Percentiles rank a stretch among this genome's conserved stretches.
phyloP scores from a whole-genome alignment of 2,329 filamentous ascomycete species.

The Karstenula rhodostoma region DNA sequence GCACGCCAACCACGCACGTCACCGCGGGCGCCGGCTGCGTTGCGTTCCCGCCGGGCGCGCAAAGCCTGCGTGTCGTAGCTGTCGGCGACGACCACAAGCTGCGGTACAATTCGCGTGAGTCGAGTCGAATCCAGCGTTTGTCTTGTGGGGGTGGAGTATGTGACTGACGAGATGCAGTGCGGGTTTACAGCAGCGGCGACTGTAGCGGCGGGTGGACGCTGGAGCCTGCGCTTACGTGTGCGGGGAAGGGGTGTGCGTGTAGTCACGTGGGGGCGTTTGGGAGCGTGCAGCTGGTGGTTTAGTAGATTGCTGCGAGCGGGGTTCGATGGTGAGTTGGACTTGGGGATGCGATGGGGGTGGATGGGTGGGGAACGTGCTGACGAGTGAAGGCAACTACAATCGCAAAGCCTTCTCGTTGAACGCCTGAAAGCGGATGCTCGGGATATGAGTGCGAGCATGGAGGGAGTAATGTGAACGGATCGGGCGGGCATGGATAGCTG shows the following conservation, averaged over 20 bases:
- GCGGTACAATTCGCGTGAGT: slow-evolving; percentile 20
- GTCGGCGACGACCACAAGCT: not conserved
- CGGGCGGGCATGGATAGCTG: not conserved
- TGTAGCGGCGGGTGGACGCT: slow-evolving; percentile 18
- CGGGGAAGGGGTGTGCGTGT: slow-evolving; percentile 14
- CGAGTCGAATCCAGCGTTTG: not conserved
- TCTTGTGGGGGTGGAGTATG: not conserved
- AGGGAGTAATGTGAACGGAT: not conserved
- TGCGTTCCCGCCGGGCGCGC: not conserved
- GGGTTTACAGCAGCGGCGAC: slow-evolving; percentile 7
- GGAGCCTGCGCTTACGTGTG: slow-evolving; percentile 10
- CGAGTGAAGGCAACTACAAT: not conserved
- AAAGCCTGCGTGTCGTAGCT: slow-evolving; percentile 5
- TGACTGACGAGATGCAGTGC: slow-evolving; percentile 8
- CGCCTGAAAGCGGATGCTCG: too few species aligned
- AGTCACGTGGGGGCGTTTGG: slow-evolving; percentile 13
- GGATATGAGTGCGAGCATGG: not conserved
- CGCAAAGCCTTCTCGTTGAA: too few species aligned
- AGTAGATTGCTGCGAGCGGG: not conserved
- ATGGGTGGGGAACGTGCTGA: not conserved
- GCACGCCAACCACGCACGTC: not conserved
- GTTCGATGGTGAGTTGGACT: not conserved
- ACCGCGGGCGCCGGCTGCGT: slow-evolving; percentile 2
- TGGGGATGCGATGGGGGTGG: not conserved
- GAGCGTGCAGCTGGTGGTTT: slow-evolving; percentile 16